Evolutionary conservation across 2,329 filamentous ascomycete genomes (phyloP), one percentile per base, ranked within the genome.

Genomic region (Penicillium paneum): DNA sequence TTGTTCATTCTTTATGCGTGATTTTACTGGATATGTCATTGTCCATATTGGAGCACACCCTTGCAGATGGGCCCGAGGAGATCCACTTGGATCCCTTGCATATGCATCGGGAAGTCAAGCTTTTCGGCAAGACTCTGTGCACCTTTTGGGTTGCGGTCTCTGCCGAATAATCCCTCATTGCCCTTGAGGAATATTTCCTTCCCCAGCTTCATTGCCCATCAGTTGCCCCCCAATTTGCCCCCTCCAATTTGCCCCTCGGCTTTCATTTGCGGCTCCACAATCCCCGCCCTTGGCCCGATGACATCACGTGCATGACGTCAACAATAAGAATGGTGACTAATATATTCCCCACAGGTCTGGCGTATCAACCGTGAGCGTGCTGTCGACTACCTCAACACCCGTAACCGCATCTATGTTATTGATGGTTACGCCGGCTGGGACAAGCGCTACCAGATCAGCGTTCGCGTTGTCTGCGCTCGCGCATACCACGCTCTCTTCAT

Each of bases 401-500:
- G 94, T 70, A 96, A 95, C 76, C 91, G 94, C 72, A 97, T 99
- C 81, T 99, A 99, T 77, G 94, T 99, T 64, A 83, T 99, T 64
- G 94, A 99, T 75, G 94, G 94, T 63, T 99, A 88, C 74, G 94
- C 94, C 65, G 94, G 94, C 75, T 99, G 94, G 94, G 94, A 99
- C 69, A 88, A 95, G 81, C 92, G 94, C 76, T 99, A 99, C 83
- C 85, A 92, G 65, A 97, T 99, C 80, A 90, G 87, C 70, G 94
- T 99, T 69, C 92, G 94, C 71, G 93, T 99, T 63, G 92, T 99
- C 73, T 99, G 94, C 80, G 94, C 94, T 65, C 92, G 94, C 74
- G 94, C 94, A 77, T 99, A 99, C 84, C 94, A 99, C 84, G 94
- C 94, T 60, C 86, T 99, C 63, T 99, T 99, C 86, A 99, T 99